These are phyloP conservation scores for Backusella morwellensis DNA, from an alignment of 192 early-diverging fungal species.

Conservation along the genomic window DNA sequence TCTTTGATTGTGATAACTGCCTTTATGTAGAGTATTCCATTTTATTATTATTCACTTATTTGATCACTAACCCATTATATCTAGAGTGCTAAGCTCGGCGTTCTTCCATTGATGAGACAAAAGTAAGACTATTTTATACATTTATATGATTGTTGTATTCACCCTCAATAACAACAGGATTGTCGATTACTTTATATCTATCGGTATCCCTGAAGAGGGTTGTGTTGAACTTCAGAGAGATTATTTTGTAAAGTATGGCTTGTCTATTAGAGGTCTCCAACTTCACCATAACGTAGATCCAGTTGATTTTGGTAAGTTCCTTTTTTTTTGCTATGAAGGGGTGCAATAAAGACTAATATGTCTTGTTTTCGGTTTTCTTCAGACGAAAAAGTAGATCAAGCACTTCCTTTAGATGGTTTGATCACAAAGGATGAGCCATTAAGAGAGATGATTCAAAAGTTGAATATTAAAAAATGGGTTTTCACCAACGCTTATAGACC, in stretches of 20 bases:
- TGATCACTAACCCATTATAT: not conserved
- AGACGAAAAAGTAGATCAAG: constrained; percentile 64
- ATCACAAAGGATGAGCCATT: constrained; percentile 60
- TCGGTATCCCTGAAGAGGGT: constrained; percentile 55
- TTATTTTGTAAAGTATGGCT: constrained; percentile 71
- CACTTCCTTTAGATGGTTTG: constrained; percentile 62
- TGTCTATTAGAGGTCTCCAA: constrained; percentile 68
- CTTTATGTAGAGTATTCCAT: constrained; percentile 48
- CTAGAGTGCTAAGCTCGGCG: constrained; percentile 45
- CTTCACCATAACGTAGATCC: constrained; percentile 69
- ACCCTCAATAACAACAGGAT: constrained; percentile 41
- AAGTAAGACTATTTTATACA: constrained; percentile 31
- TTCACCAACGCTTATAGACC: constrained; percentile 76
- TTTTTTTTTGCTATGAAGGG: not conserved
- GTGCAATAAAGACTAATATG: not conserved
- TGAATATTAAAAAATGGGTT: constrained; percentile 66
- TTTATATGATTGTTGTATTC: not conserved
- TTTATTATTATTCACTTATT: not conserved
- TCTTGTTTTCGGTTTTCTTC: not conserved
- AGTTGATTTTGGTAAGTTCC: constrained; percentile 50
- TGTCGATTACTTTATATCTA: constrained; percentile 49
- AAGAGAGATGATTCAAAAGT: constrained; percentile 54
- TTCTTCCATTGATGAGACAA: constrained; percentile 51
- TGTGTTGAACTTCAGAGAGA: constrained; percentile 46
- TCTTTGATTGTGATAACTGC: constrained; percentile 84